Conservation (phyloP, 129 eudicot genomes). For the Artemisia tridentata region DNA sequence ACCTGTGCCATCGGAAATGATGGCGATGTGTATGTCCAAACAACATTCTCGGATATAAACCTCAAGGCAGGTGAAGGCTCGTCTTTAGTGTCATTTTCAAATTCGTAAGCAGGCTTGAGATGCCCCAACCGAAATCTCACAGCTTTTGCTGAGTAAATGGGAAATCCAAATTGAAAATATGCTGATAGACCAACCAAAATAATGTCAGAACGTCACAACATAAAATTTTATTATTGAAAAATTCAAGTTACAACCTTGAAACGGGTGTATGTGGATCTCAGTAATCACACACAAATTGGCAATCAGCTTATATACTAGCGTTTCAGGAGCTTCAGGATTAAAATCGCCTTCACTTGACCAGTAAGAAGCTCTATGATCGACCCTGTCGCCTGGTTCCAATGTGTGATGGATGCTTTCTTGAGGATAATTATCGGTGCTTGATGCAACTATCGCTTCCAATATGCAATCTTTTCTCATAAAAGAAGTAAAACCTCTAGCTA, state of each 20-base stretch:
- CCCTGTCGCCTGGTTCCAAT: constrained; percentile 51
- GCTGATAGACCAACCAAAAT: constrained; percentile 41
- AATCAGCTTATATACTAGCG: constrained; percentile 54
- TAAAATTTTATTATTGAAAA: constrained; percentile 4
- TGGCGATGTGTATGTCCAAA: constrained; percentile 79
- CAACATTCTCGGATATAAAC: constrained; percentile 44
- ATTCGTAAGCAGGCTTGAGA: constrained; percentile 32
- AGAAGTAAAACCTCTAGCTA: constrained; percentile 46
- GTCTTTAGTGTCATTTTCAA: constrained; percentile 27
- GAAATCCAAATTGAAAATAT: constrained; percentile 62
- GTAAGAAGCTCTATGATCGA: constrained; percentile 60
- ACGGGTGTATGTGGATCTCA: constrained; percentile 72
- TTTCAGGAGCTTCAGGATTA: constrained; percentile 59
- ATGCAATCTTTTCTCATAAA: constrained; percentile 49
- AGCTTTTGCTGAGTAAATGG: constrained; percentile 76
- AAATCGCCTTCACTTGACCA: constrained; percentile 81
- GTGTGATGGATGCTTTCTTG: constrained; percentile 72
- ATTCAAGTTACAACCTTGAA: constrained; percentile 53
- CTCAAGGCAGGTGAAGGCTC: constrained; percentile 37
- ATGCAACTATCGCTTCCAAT: constrained; percentile 62
- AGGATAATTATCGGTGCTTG: constrained; percentile 82
- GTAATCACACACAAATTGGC: constrained; percentile 59
- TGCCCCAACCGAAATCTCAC: constrained; percentile 69
- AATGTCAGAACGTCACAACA: constrained; percentile 11
- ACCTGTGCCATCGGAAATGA: constrained; percentile 80